Conservation (phyloP, 176 grass and related monocot genomes). For the Juncus inflexus region DNA sequence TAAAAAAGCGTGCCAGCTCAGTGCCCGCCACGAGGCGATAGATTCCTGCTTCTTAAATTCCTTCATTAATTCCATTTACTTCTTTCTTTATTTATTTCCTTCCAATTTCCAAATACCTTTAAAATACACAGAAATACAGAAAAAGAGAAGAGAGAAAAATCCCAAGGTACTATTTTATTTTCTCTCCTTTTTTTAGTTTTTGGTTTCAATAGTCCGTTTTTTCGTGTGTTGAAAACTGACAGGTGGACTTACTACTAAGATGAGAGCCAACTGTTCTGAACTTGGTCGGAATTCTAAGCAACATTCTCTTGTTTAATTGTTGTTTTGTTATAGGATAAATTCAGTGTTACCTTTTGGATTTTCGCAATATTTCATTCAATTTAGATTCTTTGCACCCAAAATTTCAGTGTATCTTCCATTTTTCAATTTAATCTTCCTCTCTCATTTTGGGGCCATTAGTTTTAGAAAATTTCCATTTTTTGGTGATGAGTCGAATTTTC, state of each 20-base stretch:
- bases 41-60: neutral
- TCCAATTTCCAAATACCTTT: slow-evolving; percentile 9
- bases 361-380: neutral
- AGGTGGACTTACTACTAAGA: too few relatives aligned
- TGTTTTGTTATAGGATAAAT: too few relatives aligned
- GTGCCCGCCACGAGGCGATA: slow-evolving; percentile 15
- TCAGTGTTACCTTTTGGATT: neutral
- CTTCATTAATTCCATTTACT: too few relatives aligned
- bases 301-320: neutral
- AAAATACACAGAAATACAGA: neutral
- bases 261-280: too few relatives aligned
- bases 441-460: neutral
- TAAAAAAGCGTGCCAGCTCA: slow-evolving; percentile 19
- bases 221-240: too few relatives aligned
- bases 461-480: too few relatives aligned
- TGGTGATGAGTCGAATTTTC: neutral
- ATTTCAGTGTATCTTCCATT: neutral
- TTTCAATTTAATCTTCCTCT: neutral
- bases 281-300: neutral
- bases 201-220: neutral
- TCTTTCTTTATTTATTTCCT: neutral
- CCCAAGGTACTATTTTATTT: neutral
- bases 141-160: slow-evolving; percentile 12
- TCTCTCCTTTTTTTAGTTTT: neutral
- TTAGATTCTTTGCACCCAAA: too few relatives aligned